Evolutionary conservation across 352 stramenopile species (phyloP).

Genomic region (Globisporangium carolinianum): DNA sequence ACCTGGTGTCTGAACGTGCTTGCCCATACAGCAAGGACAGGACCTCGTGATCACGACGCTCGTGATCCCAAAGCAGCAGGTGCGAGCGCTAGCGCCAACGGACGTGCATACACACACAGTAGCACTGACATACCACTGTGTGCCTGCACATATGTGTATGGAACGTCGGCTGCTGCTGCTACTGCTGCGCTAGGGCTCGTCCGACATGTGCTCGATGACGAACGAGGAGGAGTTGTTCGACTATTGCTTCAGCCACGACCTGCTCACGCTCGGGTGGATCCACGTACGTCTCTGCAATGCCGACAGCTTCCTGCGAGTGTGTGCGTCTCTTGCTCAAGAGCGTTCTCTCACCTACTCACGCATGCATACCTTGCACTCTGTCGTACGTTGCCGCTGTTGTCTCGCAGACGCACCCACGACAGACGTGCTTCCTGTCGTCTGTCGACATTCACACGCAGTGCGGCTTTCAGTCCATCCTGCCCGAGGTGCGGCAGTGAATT

Average conservation of each 20-base stretch:
- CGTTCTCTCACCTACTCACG: too few species aligned
- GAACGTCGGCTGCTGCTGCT: too few species aligned
- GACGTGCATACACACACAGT: neutral
- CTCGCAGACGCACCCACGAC: constrained; percentile 72
- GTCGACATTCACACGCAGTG: constrained; percentile 89
- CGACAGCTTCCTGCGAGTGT: neutral
- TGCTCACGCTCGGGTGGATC: constrained; percentile 90
- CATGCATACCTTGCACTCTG: neutral
- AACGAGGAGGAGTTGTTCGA: constrained; percentile 87
- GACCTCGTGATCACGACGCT: constrained; percentile 72
- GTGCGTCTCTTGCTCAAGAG: neutral
- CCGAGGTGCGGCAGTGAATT: constrained; percentile 38
- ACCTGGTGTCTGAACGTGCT: neutral
- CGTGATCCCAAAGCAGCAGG: constrained; percentile 86
- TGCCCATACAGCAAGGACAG: constrained; percentile 29
- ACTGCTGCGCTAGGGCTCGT: constrained; percentile 33
- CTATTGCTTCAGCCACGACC: constrained; percentile 78
- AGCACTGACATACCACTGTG: neutral
- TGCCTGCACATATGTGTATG: constrained; percentile 8
- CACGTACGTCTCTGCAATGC: constrained; percentile 38
- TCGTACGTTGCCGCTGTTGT: too few species aligned
- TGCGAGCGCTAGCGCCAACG: constrained; percentile 8
- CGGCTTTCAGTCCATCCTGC: constrained; percentile 86
- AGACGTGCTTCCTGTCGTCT: constrained; percentile 87
- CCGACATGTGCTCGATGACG: constrained; percentile 82